Evolutionary conservation across 352 stramenopile genomes (phyloP).

Genomic region (Phytopythium aichiense): DNA sequence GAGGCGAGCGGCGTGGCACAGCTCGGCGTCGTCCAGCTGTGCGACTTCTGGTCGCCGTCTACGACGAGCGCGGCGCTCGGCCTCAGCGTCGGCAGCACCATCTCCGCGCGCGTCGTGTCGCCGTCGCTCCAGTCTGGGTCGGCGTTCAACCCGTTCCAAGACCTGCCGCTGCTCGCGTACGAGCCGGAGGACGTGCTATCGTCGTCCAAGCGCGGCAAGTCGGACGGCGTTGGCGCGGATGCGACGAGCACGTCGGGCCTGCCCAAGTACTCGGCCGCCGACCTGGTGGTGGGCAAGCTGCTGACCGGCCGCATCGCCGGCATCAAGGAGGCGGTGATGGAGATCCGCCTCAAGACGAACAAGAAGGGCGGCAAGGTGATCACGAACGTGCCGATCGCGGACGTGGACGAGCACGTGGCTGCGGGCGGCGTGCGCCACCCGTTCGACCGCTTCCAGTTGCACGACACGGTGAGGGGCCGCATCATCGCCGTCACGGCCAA

Average conservation of each 20-base stretch:
- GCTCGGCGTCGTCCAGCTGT: constrained; percentile 64
- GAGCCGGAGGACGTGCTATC: constrained; percentile 50
- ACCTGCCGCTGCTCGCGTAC: constrained; percentile 55
- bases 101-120: constrained; percentile 42
- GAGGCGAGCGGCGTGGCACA: constrained; percentile 22
- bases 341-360: constrained; percentile 74
- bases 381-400: constrained; percentile 74
- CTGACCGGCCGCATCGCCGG: constrained; percentile 64
- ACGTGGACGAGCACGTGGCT: constrained; percentile 60
- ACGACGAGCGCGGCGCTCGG: constrained; percentile 43
- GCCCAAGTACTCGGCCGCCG: constrained; percentile 66
- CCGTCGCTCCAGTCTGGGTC: constrained; percentile 30
- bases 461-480: constrained; percentile 63
- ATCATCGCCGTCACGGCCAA: constrained; percentile 67
- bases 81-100: constrained; percentile 40
- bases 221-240: constrained; percentile 5
- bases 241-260: constrained; percentile 31
- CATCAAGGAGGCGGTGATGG: constrained; percentile 82
- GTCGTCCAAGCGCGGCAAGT: constrained; percentile 20
- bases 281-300: constrained; percentile 59
- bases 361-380: constrained; percentile 79
- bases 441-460: constrained; percentile 78
- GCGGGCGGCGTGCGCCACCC: constrained; percentile 43
- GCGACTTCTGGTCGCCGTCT: constrained; percentile 77
- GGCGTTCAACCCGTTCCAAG: constrained; percentile 70